These are phyloP conservation scores for Orbilia brochopaga DNA, from an alignment of 2,329 filamentous ascomycete genomes.

Conservation along the genomic window DNA sequence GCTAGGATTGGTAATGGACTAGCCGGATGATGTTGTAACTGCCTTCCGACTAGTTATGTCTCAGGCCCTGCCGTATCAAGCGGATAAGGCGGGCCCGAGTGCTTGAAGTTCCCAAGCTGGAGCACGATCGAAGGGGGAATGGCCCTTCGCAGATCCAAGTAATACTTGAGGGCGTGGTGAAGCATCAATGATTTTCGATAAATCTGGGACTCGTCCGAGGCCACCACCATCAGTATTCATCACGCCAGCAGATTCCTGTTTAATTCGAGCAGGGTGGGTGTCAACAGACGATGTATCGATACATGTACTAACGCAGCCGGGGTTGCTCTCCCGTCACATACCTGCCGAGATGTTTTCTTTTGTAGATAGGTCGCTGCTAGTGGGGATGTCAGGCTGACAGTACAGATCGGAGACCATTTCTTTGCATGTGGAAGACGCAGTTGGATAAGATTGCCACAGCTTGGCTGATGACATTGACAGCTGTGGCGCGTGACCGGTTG, in stretches of 20 bases:
- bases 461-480: constrained; percentile 33
- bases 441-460: constrained; percentile 35
- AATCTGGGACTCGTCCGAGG: too few species aligned
- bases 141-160: too few species aligned
- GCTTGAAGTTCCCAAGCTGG: too few species aligned
- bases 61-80: constrained; percentile 37
- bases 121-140: too few species aligned
- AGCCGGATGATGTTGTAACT: constrained; percentile 51
- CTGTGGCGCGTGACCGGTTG: constrained; percentile 19
- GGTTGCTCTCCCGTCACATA: constrained; percentile 48
- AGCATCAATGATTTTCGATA: too few species aligned
- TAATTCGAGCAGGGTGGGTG: not conserved
- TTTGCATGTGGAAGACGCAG: constrained; percentile 35
- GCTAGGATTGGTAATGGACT: constrained; percentile 19
- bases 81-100: not conserved
- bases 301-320: constrained; percentile 41
- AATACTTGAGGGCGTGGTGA: too few species aligned
- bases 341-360: constrained; percentile 21
- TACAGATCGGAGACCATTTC: constrained; percentile 5
- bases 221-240: not conserved
- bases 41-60: constrained; percentile 49
- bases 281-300: not conserved
- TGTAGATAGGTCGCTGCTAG: constrained; percentile 13
- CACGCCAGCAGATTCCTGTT: constrained; percentile 11
- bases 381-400: not conserved